Evolutionary conservation across 2,329 filamentous ascomycete genomes (phyloP).

Genomic region (Diplodia seriata): DNA sequence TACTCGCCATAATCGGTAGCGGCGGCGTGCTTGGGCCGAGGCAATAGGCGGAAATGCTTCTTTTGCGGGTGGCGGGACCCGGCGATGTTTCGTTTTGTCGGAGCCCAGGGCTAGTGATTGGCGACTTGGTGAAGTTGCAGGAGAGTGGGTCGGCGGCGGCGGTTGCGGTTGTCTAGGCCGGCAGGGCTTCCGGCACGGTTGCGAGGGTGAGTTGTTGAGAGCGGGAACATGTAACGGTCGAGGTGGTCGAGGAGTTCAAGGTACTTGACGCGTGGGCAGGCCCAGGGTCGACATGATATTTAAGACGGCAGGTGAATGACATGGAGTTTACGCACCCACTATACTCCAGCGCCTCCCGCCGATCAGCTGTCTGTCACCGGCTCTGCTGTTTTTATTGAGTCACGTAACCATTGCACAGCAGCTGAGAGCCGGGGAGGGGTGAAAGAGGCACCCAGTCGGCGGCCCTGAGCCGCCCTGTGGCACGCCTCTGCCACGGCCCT

Average conservation of each 20-base stretch:
- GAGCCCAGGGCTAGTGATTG: not conserved
- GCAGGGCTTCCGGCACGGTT: not conserved
- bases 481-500: slow-evolving; percentile 17
- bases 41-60: not conserved
- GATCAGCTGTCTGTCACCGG: slow-evolving; percentile 24
- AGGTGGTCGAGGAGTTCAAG: not conserved
- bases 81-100: slow-evolving; percentile 3
- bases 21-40: not conserved
- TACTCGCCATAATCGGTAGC: not conserved
- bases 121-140: not conserved
- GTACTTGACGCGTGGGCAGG: slow-evolving; percentile 1
- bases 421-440: slow-evolving; percentile 17
- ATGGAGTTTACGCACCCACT: slow-evolving; percentile 25
- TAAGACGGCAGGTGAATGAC: slow-evolving; percentile 13
- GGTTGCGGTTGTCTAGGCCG: not conserved
- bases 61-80: slow-evolving; percentile 18
- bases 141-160: not conserved
- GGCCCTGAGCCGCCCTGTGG: slow-evolving; percentile 24
- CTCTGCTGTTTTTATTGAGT: slow-evolving; percentile 22
- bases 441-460: slow-evolving; percentile 27
- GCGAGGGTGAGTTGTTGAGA: not conserved
- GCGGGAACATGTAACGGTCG: not conserved
- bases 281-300: not conserved
- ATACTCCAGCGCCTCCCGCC: slow-evolving; percentile 15
- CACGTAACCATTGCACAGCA: slow-evolving; percentile 31